These are phyloP conservation scores for Chrysanthemum seticuspe DNA, from an alignment of 129 eudicot genomes.

Conservation along the genomic window DNA sequence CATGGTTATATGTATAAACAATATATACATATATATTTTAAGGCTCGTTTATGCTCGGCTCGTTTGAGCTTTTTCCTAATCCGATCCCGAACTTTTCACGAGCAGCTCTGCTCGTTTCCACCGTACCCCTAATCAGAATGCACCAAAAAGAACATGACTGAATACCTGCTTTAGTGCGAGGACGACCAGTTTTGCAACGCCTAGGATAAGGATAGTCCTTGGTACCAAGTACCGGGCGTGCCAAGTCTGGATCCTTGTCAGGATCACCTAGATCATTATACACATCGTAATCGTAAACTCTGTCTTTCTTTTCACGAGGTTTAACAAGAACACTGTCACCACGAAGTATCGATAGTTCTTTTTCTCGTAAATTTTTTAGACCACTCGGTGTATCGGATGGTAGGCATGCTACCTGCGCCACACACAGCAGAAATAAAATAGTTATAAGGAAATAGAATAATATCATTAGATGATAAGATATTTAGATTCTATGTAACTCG, in stretches of 20 bases:
- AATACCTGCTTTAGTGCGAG: constrained; percentile 35
- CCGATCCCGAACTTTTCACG: too few species aligned
- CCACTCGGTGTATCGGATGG: constrained; percentile 72
- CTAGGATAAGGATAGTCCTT: constrained; percentile 67
- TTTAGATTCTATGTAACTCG: too few species aligned
- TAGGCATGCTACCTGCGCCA: constrained; percentile 48
- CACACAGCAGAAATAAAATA: not conserved
- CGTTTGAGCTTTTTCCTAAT: too few species aligned
- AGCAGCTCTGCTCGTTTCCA: too few species aligned
- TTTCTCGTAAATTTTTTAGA: constrained; percentile 40
- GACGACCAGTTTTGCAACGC: constrained; percentile 87
- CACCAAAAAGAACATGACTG: not conserved
- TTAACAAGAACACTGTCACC: constrained; percentile 53
- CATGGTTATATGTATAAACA: too few species aligned
- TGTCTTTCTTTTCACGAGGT: constrained; percentile 46
- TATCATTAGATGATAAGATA: too few species aligned
- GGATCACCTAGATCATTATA: constrained; percentile 81
- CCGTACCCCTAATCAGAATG: not conserved
- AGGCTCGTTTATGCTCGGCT: too few species aligned
- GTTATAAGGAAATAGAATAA: too few species aligned
- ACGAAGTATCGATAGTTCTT: constrained; percentile 49
- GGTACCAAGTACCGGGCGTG: constrained; percentile 80
- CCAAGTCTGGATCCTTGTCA: constrained; percentile 30
- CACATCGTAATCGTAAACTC: constrained; percentile 78
- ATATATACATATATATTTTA: too few species aligned